Conservation (phyloP, 148 eudicot genomes). For the Rhododendron vialii region DNA sequence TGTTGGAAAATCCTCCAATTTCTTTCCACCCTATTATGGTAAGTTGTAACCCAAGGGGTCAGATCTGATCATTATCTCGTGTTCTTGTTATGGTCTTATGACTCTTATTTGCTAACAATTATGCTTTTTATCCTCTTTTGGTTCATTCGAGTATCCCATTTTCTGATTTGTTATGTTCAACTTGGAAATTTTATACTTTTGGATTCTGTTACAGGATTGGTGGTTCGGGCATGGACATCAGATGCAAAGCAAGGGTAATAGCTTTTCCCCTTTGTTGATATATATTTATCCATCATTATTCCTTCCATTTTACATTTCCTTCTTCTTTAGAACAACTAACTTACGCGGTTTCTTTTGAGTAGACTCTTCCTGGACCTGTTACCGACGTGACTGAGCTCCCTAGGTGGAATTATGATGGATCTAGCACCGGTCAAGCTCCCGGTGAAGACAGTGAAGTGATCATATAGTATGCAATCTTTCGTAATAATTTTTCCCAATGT, state of each 20-base stretch:
- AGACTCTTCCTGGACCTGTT: conserved; percentile 46
- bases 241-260: conserved; percentile 93
- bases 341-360: not conserved
- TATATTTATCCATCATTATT: not conserved
- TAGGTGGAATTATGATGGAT: conserved; percentile 57
- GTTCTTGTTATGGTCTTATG: too few species aligned
- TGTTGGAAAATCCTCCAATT: not conserved
- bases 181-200: not conserved
- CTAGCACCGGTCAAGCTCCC: conserved; percentile 56
- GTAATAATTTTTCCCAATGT: not conserved
- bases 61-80: not conserved
- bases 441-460: conserved; percentile 49
- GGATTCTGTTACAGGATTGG: conserved; percentile 57
- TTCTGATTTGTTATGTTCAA: not conserved
- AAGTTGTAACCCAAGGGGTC: not conserved
- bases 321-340: not conserved
- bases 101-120: not conserved
- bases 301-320: not conserved
- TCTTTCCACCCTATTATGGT: not conserved
- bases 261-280: not conserved
- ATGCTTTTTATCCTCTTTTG: not conserved
- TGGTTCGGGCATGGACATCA: conserved; percentile 85
- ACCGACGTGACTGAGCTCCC: conserved; percentile 41
- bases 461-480: conserved; percentile 26
- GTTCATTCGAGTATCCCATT: not conserved